phyloP scores from a whole-genome alignment of 2,329 filamentous ascomycete genomes.

The Phialophora expanda region DNA sequence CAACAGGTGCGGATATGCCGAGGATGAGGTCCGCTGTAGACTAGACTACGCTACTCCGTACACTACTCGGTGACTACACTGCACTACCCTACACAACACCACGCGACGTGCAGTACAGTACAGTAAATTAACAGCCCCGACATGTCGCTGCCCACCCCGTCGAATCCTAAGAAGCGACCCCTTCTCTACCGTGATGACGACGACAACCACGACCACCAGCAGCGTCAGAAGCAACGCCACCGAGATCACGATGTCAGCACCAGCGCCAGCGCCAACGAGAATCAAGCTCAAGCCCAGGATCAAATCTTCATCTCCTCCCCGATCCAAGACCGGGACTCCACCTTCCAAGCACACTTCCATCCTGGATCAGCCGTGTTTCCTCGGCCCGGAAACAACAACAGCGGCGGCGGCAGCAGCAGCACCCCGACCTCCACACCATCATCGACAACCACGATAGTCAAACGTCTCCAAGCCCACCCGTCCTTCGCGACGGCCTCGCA shows the following conservation, averaged over 20 bases:
- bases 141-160: conserved; percentile 17
- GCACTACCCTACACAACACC: too few species aligned
- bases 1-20: too few species aligned
- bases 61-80: too few species aligned
- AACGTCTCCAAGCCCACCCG: conserved; percentile 51
- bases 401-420: neutral
- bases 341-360: conserved; percentile 58
- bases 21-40: too few species aligned
- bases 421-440: neutral
- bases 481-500: conserved; percentile 56
- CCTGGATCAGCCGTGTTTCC: conserved; percentile 39
- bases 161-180: neutral
- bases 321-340: conserved; percentile 58
- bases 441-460: conserved; percentile 38
- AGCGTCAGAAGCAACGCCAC: neutral
- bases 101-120: too few species aligned
- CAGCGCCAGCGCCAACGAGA: neutral
- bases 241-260: neutral
- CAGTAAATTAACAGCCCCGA: too few species aligned
- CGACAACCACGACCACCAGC: neutral
- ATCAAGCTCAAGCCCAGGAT: neutral
- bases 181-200: neutral
- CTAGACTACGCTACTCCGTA: too few species aligned
- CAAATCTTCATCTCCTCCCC: conserved; percentile 51
- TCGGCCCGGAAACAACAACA: neutral